Conservation (phyloP, 495 filamentous ascomycete species). For the Talaromyces stipitatus region DNA sequence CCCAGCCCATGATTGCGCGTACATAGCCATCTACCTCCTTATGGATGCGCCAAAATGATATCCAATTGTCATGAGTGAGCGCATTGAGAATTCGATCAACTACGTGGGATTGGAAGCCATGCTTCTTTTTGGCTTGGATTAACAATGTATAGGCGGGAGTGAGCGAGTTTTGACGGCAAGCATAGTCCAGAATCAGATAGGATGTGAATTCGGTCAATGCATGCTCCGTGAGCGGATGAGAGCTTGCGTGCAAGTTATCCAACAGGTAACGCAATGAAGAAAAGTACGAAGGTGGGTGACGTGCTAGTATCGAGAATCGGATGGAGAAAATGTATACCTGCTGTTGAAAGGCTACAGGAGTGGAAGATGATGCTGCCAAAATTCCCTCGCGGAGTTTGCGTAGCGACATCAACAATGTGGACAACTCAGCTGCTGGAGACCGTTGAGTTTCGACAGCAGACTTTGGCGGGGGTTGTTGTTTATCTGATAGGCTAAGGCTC, state of each 20-base stretch:
- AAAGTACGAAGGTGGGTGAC: slow-evolving; percentile 79
- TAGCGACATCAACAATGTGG: slow-evolving; percentile 61
- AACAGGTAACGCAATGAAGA: slow-evolving; percentile 78
- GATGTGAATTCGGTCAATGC: slow-evolving; percentile 71
- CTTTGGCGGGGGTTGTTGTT: slow-evolving; percentile 13
- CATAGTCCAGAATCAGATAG: slow-evolving; percentile 81
- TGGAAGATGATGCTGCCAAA: slow-evolving; percentile 54
- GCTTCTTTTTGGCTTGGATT: slow-evolving; percentile 33
- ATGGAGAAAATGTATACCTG: slow-evolving; percentile 75
- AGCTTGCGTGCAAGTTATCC: slow-evolving; percentile 53
- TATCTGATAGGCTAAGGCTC: slow-evolving; percentile 2
- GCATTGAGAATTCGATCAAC: slow-evolving; percentile 62
- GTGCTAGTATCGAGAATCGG: slow-evolving; percentile 68
- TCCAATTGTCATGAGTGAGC: slow-evolving; percentile 74
- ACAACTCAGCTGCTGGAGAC: slow-evolving; percentile 44
- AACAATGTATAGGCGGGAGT: slow-evolving; percentile 60
- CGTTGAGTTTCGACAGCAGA: slow-evolving; percentile 15
- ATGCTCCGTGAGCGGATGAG: slow-evolving; percentile 51
- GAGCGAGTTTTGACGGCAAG: slow-evolving; percentile 74
- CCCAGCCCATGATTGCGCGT: slow-evolving; percentile 70
- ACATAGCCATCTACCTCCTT: slow-evolving; percentile 68
- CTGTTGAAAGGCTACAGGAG: slow-evolving; percentile 53
- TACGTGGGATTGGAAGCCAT: slow-evolving; percentile 50
- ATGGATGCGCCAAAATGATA: slow-evolving; percentile 64
- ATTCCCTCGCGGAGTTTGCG: slow-evolving; percentile 89